Evolutionary conservation across 352 stramenopile genomes (phyloP), one percentile per base, ranked within the genome.

Genomic region (Phytopythium vexans): DNA sequence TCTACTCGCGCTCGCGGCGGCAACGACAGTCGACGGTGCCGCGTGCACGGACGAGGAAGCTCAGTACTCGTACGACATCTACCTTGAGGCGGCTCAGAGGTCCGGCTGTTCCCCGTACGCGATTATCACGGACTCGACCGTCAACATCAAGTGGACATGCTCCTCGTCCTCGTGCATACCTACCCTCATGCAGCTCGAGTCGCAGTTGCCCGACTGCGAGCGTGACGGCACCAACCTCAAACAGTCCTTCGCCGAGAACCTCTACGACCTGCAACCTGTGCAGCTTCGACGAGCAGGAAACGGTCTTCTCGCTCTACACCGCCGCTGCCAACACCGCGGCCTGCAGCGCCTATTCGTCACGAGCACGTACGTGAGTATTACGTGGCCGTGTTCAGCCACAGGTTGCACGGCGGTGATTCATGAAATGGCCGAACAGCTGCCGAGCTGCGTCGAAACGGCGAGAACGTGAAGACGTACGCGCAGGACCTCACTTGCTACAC

Each of bases 371-470:
- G 49, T 66, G 48, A 56, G 36, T 40, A 60, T 70, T 53, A 42
- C 41, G 6, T 60, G 57, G 15, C 62, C 58, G 1, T 70, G 62
- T 31, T 60, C 62, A 2, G 57, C 62, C 4, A 66, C 52, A 0
- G 49, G 38, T 11, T 70, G 62, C 35, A 31, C 64, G n/a, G 44
- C 27, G 0, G 49, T 60, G 31, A 36, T 66, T 32, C 15, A 55
- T 9, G 37, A 59, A 5, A 33, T 70, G 40, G 62, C 53, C 31
- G 40, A 57, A 1, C 34, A 49, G 40, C 60, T 70, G 6, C 42
- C 57, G 4, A 59, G 61, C 52, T 66, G 62, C 57, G 60, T 55
- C 34, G 32, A 41, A 41, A 33, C 11, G 27, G 45, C 33, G 45
- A 52, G 34, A 52, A 52, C 34, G 33, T 52, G 12, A 32, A 52